Conservation (phyloP, 179 eudicot species). For the Silene noctiflora region DNA sequence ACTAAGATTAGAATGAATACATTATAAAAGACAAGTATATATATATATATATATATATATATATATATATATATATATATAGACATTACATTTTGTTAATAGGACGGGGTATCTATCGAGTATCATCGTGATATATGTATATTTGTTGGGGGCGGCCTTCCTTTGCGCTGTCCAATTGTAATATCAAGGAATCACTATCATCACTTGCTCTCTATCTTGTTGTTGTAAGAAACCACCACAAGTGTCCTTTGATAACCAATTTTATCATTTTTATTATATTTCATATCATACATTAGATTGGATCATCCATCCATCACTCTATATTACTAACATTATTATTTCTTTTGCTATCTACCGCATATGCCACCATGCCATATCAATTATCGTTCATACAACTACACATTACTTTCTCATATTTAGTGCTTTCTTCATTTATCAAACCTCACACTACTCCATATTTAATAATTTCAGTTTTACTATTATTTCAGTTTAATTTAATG, state of each 20-base stretch:
- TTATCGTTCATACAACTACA: conserved; percentile 16
- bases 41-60: too few species aligned
- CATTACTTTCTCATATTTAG: conserved; percentile 18
- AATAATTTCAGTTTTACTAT: too few species aligned
- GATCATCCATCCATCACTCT: conserved; percentile 11
- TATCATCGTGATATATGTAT: background rate
- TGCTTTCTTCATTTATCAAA: conserved; percentile 26
- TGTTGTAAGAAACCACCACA: background rate
- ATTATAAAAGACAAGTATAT: too few species aligned
- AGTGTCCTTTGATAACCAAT: conserved; percentile 2
- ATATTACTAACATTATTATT: background rate
- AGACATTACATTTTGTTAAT: background rate
- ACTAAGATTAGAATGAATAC: background rate
- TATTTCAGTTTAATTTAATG: too few species aligned
- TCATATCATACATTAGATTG: conserved; percentile 1
- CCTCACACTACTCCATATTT: conserved; percentile 25
- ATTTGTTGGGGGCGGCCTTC: conserved; percentile 8
- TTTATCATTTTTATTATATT: background rate
- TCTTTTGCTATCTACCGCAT: conserved; percentile 19
- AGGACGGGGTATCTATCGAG: background rate
- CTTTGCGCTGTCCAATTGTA: conserved; percentile 16
- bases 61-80: too few species aligned
- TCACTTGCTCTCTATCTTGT: background rate
- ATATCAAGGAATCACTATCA: conserved; percentile 13
- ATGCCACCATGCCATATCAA: conserved; percentile 22